Base-by-base conservation (phyloP, 805 yeast species). In the Isabelozyma rhagii region DNA sequence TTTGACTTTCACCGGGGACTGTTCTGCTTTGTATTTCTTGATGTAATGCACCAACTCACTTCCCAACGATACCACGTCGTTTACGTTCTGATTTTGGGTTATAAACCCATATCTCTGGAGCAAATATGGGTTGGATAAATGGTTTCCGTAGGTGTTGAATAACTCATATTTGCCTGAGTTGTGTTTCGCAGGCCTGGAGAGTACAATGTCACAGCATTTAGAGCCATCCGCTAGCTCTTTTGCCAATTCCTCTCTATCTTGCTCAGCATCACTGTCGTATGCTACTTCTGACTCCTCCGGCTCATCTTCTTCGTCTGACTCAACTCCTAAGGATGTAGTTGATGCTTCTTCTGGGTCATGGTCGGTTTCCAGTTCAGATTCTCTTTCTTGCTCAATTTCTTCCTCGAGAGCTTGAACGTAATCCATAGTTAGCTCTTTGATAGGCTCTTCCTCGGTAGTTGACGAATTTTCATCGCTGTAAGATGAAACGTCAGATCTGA, bases 21-120 rank as follows among this genome's bases (percentile, higher is more conserved):
- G 41, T 13, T 49, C 52, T 5, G 52, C 41, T 46, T 60, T 62
- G 28, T 55, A 51, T 27, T 52, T 44, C 46, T 68, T 70, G 39
- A 72, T 46, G 39, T 71, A 59, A 42, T 58, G 61, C 43, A 72
- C 57, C 48, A 79, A 63, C 54, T 82, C 85, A 1, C 73, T 69
- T 1, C 85, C 82, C n/a, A 89, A 61, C 47, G 82, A 74, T 10
- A 87, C 78, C 2, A 76, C 61, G 55, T 87, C 90, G 57, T 80
- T 75, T 34, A 62, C 59, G 47, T 72, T 71, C 5, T 48, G 50
- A 1, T 72, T 69, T 54, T 83, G 81, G 38, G 79, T 71, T 8
- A 84, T 79, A 62, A 92, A 91, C 1, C 97, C 97, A 62, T 91
- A 92, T 49, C 88, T 77, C 11, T 91, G 81, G 11, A 91, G 64